A percentile compares a stretch with the other conserved stretches of the same genome.
Conservation (phyloP, 2,329 filamentous ascomycete species). For the Penicillium sp. region DNA sequence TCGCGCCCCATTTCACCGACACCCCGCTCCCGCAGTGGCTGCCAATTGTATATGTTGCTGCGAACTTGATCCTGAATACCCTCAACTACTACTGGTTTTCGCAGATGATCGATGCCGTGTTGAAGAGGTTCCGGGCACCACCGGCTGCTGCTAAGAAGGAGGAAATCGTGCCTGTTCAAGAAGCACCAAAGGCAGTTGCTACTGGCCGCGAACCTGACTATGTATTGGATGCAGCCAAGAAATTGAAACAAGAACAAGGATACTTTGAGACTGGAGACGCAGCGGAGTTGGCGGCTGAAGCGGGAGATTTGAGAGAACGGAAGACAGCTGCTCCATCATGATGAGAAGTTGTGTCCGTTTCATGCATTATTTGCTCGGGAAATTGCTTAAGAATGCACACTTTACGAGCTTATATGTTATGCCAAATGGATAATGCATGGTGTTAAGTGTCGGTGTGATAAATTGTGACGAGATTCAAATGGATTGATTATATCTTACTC, state of each 20-base stretch:
- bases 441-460: neutral
- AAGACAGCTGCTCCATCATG: neutral
- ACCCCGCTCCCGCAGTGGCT: constrained; percentile 55
- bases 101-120: constrained; percentile 64
- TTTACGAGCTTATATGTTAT: neutral
- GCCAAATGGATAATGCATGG: neutral
- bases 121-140: constrained; percentile 55
- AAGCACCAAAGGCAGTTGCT: constrained; percentile 9
- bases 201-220: constrained; percentile 21
- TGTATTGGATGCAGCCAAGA: constrained; percentile 28
- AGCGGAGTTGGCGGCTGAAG: constrained; percentile 6
- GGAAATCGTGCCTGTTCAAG: constrained; percentile 17
- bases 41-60: constrained; percentile 53
- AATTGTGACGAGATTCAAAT: neutral
- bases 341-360: neutral
- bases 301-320: constrained; percentile 10
- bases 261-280: constrained; percentile 25
- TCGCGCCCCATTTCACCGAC: constrained; percentile 35
- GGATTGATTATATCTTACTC: neutral
- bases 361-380: neutral
- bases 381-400: no score
- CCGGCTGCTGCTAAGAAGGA: constrained; percentile 24
- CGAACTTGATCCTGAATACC: constrained; percentile 58
- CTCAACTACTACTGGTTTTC: constrained; percentile 65
- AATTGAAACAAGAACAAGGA: constrained; percentile 26